phyloP scores from a whole-genome alignment of 176 grass and related monocot species.

The Chrysopogon serrulatus region DNA sequence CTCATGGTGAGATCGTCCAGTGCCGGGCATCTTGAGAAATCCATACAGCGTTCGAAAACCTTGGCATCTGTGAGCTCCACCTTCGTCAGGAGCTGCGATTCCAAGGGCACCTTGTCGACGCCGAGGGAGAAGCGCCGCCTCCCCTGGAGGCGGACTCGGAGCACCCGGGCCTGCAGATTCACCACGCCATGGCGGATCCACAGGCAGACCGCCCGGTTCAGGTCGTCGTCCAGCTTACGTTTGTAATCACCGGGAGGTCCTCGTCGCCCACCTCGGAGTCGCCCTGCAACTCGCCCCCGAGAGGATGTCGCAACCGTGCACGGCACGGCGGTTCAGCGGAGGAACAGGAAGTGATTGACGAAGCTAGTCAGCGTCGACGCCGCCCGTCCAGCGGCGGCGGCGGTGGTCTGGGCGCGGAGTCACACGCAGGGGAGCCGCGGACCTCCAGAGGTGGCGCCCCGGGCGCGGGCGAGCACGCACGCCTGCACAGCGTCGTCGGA shows the following conservation, averaged over 20 bases:
- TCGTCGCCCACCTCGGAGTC: neutral
- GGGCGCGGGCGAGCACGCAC: too few species aligned
- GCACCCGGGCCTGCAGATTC: neutral
- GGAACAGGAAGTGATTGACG: neutral
- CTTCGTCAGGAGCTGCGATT: neutral
- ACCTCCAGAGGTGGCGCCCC: slow-evolving; percentile 22
- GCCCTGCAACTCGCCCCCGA: neutral
- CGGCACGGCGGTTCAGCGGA: neutral
- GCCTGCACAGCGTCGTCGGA: too few species aligned
- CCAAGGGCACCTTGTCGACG: neutral
- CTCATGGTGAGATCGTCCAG: neutral
- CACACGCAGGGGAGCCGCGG: neutral
- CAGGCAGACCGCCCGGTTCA: neutral
- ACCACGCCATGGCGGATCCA: neutral
- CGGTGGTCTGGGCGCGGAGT: too few species aligned
- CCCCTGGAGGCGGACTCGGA: neutral
- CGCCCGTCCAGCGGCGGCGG: neutral
- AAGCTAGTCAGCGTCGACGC: neutral
- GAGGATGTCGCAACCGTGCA: neutral
- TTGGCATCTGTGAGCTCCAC: neutral
- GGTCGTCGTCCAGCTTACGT: neutral
- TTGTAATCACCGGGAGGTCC: too few species aligned
- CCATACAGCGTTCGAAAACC: neutral
- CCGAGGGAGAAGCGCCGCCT: neutral
- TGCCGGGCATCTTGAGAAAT: slow-evolving; percentile 5